Evolutionary conservation across 2,329 filamentous ascomycete species (phyloP).

Genomic region (Xylariaceae sp.): DNA sequence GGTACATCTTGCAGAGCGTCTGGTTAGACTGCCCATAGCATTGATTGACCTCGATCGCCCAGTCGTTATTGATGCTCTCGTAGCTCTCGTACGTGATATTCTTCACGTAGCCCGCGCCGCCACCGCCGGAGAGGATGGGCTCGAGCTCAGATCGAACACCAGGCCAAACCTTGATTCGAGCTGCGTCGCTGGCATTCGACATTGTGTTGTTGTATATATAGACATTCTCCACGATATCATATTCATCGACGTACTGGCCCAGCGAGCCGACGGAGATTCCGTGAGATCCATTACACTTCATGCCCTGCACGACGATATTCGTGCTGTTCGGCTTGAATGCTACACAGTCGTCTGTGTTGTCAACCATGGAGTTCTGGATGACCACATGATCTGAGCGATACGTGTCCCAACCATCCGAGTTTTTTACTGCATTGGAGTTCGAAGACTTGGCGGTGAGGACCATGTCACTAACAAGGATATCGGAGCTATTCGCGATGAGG

Average conservation of each 20-base stretch:
- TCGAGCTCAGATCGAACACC: conserved; percentile 50
- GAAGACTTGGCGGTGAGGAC: conserved; percentile 46
- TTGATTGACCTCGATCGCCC: conserved; percentile 59
- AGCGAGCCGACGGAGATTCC: conserved; percentile 69
- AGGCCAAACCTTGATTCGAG: conserved; percentile 71
- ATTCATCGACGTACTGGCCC: conserved; percentile 59
- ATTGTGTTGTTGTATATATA: conserved; percentile 57
- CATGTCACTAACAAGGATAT: conserved; percentile 60
- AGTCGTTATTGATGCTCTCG: conserved; percentile 57
- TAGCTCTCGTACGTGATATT: conserved; percentile 65
- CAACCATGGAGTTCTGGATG: conserved; percentile 60
- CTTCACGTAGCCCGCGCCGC: conserved; percentile 52
- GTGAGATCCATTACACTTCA: conserved; percentile 64
- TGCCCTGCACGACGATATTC: conserved; percentile 61
- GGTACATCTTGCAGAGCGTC: conserved; percentile 35
- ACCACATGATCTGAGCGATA: conserved; percentile 57
- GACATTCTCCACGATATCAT: conserved; percentile 65
- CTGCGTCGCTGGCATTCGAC: conserved; percentile 57
- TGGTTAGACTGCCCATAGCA: conserved; percentile 49
- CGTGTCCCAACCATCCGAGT: conserved; percentile 62
- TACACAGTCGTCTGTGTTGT: conserved; percentile 66
- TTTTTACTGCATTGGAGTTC: conserved; percentile 49
- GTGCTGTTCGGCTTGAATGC: conserved; percentile 71
- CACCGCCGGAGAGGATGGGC: conserved; percentile 60
- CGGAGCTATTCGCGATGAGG: conserved; percentile 59